phyloP scores from a whole-genome alignment of 1,284 basidiomycete species.

The Pterulicium gracile region DNA sequence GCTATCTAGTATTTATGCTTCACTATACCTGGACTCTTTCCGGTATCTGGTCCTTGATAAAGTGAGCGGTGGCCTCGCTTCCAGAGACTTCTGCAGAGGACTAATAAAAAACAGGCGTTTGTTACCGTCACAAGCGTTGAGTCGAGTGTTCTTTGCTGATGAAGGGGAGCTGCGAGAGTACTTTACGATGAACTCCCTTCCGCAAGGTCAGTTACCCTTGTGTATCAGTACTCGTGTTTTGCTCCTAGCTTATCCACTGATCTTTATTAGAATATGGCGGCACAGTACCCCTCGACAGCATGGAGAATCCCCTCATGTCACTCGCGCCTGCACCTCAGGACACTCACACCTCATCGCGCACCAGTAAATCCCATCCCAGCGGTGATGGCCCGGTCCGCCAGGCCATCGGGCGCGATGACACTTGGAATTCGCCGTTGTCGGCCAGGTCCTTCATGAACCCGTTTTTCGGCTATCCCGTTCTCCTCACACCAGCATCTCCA shows the following conservation, averaged over 20 bases:
- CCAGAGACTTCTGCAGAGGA: conserved; percentile 8
- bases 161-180: conserved; percentile 46
- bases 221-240: no score
- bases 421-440: no score
- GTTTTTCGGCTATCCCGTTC: conserved; percentile 77
- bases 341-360: no score
- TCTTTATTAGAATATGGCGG: conserved; percentile 70
- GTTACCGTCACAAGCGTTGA: conserved; percentile 58
- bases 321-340: no score
- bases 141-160: conserved; percentile 66
- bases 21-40: conserved; percentile 80
- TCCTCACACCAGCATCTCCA: neutral
- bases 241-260: no score
- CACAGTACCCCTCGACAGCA: conserved; percentile 24
- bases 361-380: no score
- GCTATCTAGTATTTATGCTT: conserved; percentile 51
- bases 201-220: conserved; percentile 39
- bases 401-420: no score
- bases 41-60: conserved; percentile 67
- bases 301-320: no score
- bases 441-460: conserved; percentile 61
- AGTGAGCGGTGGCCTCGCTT: conserved; percentile 28
- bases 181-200: conserved; percentile 44
- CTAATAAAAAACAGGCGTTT: conserved; percentile 36
- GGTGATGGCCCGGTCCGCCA: no score